Evolutionary conservation across 495 filamentous ascomycete species (phyloP).

Genomic region (Massariosphaeria phaeospora): DNA sequence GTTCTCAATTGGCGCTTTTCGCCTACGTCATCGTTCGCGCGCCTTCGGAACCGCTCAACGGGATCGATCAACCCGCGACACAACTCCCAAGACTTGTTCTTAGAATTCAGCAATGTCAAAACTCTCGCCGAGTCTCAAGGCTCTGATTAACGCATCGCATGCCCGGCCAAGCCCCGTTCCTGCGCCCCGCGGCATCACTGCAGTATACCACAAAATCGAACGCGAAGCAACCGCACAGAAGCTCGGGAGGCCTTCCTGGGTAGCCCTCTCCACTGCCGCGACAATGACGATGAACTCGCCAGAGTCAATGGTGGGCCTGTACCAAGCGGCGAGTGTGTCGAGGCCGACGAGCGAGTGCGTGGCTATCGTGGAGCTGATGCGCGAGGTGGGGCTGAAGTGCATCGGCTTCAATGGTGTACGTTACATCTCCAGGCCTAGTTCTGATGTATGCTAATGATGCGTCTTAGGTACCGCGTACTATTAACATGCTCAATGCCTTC

Average conservation of each 20-base stretch:
- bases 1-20: too few species aligned
- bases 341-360: constrained; percentile 36
- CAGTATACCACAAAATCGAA: constrained; percentile 57
- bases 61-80: too few species aligned
- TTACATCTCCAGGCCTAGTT: not conserved
- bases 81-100: too few species aligned
- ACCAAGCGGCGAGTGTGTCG: constrained; percentile 46
- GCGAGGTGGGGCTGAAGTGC: constrained; percentile 75
- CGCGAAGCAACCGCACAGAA: constrained; percentile 42
- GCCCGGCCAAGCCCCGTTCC: constrained; percentile 63
- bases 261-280: constrained; percentile 64
- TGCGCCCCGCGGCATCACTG: constrained; percentile 54
- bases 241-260: constrained; percentile 58
- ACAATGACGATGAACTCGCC: constrained; percentile 75
- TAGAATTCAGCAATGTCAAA: constrained; percentile 55
- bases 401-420: constrained; percentile 69
- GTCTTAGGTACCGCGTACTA: constrained; percentile 62
- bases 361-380: constrained; percentile 66
- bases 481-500: constrained; percentile 71
- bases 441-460: too few species aligned
- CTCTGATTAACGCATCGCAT: constrained; percentile 62
- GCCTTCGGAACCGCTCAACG: too few species aligned
- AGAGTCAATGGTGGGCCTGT: constrained; percentile 55
- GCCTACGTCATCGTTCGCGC: too few species aligned
- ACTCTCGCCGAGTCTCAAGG: constrained; percentile 61